Evolutionary conservation across 352 stramenopile species (phyloP).

Genomic region (Phytopythium kandeliae): DNA sequence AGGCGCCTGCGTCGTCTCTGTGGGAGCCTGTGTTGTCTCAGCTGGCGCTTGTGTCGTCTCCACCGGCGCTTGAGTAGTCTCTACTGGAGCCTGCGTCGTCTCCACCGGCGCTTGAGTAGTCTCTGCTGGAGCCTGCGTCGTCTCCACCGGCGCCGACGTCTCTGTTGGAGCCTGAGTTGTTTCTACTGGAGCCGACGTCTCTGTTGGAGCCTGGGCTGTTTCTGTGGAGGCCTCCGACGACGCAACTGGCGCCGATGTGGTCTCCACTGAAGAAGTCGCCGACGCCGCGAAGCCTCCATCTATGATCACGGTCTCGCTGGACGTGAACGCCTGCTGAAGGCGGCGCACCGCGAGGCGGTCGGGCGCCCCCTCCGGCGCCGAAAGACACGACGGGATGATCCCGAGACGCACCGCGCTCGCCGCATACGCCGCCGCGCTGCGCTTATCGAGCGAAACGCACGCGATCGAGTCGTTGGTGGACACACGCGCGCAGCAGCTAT

Average conservation of each 20-base stretch:
- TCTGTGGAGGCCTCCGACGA: background rate
- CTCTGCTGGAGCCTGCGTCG: background rate
- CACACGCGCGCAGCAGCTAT: constrained; percentile 43
- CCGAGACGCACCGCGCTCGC: background rate
- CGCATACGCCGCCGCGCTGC: background rate
- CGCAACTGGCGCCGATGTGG: background rate
- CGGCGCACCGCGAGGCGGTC: constrained; percentile 10
- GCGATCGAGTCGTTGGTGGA: constrained; percentile 20
- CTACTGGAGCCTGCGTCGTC: background rate
- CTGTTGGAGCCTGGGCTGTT: too few relatives aligned
- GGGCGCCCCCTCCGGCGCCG: constrained; percentile 13
- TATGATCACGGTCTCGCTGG: background rate
- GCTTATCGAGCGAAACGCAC: constrained; percentile 19
- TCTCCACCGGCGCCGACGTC: background rate
- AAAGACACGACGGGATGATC: constrained; percentile 16
- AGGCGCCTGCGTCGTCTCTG: background rate
- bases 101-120: background rate
- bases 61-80: background rate
- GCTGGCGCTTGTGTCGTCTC: background rate
- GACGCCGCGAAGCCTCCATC: background rate
- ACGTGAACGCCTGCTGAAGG: background rate
- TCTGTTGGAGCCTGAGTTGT: background rate
- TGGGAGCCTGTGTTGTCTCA: background rate
- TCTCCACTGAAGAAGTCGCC: background rate
- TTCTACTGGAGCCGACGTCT: background rate